These are phyloP conservation scores for Halophytophthora polymorphica DNA, from an alignment of 352 stramenopile genomes.

Conservation along the genomic window DNA sequence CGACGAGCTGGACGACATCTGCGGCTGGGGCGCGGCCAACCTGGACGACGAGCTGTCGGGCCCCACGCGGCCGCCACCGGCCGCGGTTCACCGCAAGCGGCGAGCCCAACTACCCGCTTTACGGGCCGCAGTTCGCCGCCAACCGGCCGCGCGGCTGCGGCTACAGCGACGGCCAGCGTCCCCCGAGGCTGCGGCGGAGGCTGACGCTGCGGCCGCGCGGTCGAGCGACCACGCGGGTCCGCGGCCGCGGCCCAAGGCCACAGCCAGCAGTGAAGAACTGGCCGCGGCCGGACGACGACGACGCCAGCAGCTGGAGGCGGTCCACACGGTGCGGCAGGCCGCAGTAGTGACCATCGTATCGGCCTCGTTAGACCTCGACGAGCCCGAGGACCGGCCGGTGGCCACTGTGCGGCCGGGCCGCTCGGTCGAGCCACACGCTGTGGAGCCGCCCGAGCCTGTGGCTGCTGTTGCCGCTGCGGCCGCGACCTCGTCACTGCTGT, in stretches of 20 bases:
- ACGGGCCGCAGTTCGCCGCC: no score
- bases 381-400: slow-evolving; percentile 8
- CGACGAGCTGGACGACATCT: slow-evolving; percentile 14
- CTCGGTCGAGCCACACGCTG: no score
- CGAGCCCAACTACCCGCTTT: no score
- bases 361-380: slow-evolving; percentile 13
- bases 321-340: slow-evolving; percentile 11
- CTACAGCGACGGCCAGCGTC: no score
- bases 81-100: background rate
- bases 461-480: slow-evolving; percentile 2
- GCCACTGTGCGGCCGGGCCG: no score
- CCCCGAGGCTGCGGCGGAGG: no score
- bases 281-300: slow-evolving; percentile 18
- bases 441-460: slow-evolving; percentile 3
- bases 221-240: no score
- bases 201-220: no score
- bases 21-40: slow-evolving; percentile 23
- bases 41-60: slow-evolving; percentile 17
- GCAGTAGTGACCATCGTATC: slow-evolving; percentile 11
- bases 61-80: background rate
- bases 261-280: no score
- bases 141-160: no score
- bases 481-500: slow-evolving; percentile 6
- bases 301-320: slow-evolving; percentile 14
- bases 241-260: no score